These are phyloP conservation scores for Paraconiothyrium brasiliense DNA, from an alignment of 2,329 filamentous ascomycete species.

Conservation along the genomic window DNA sequence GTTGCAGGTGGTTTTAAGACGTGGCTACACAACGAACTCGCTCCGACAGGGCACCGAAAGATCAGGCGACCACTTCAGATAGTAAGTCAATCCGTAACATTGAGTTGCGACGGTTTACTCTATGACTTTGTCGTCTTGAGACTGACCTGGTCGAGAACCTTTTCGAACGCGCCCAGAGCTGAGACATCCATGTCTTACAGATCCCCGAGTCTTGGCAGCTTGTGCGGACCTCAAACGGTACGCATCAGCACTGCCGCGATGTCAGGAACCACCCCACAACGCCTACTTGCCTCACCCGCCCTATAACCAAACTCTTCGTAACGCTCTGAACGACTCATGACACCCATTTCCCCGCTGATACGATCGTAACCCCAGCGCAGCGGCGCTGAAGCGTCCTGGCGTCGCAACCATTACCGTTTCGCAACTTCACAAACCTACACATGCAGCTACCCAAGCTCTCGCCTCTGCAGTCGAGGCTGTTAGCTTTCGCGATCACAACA, in stretches of 20 bases:
- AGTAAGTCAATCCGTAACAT: neutral
- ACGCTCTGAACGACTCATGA: slow-evolving; percentile 10
- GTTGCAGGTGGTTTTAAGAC: slow-evolving; percentile 1
- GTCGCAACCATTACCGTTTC: slow-evolving; percentile 20
- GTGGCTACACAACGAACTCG: neutral
- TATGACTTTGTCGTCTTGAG: neutral
- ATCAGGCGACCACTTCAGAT: neutral
- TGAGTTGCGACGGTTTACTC: neutral
- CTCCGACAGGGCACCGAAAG: neutral
- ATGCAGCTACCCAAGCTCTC: slow-evolving; percentile 65
- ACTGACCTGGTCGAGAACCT: neutral
- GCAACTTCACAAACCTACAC: slow-evolving; percentile 11
- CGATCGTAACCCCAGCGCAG: slow-evolving; percentile 16
- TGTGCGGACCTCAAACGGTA: slow-evolving; percentile 11
- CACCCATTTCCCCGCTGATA: slow-evolving; percentile 4
- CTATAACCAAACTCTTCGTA: neutral
- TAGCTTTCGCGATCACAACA: slow-evolving; percentile 71
- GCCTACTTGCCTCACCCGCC: neutral
- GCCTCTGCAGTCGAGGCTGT: slow-evolving; percentile 76
- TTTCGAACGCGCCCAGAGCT: neutral
- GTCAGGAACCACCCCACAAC: slow-evolving; percentile 9
- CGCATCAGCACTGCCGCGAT: slow-evolving; percentile 15
- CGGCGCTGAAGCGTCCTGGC: slow-evolving; percentile 17
- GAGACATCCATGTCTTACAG: slow-evolving; percentile 10
- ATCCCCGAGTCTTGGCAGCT: slow-evolving; percentile 15